Base-by-base conservation (phyloP, 805 yeast genomes). In the Candida sithepensis region DNA sequence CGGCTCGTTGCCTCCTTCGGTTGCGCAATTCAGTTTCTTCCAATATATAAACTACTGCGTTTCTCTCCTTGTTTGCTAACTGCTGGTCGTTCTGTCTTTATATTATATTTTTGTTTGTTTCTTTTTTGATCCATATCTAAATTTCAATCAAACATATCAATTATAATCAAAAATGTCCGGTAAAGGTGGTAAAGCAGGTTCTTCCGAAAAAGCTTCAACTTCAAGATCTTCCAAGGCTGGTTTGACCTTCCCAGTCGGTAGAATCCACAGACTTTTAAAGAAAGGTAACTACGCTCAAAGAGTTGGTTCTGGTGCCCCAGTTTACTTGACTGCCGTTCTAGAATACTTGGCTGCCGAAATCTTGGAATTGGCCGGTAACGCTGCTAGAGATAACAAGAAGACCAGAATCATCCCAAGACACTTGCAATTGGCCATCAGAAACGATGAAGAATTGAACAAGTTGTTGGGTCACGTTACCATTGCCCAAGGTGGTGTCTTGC, bases 241-340 rank as follows among this genome's bases (percentile, higher is more conserved):
- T 73, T 83, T 92, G 69, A 88, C 96, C 65, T 92, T 92, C 95
- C 98, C 98, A 78, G 98, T 92, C 61, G 98, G 98, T 74, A 91
- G 98, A 84, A 94, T 92, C 63, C 97, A 92, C 81, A 85, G 97
- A 78, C 81, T 91, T 63, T 77, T 92, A 67, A 88, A 96, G 84
- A 89, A 85, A 77, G 97, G 96, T 71, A 88, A 91, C 85, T 88
- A 92, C 79, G 96, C 97, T 67, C 96, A 91, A 78, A 85, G 98
- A 79, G 85, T 92, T 63, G 97, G 98, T 82, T 90, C 97, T 59
- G 97, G 96, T 83, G 97, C 98, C 65, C 97, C 98, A 77, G 92
- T 92, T 55, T 92, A 91, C 78, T 79, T 92, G 69, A 91, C 98
- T 60, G 96, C 98, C 47, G 97, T 92, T 48, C 81, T 92, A 65